Base-by-base conservation (phyloP, 1,284 basidiomycete genomes). In the Rhodotorula sp. region DNA sequence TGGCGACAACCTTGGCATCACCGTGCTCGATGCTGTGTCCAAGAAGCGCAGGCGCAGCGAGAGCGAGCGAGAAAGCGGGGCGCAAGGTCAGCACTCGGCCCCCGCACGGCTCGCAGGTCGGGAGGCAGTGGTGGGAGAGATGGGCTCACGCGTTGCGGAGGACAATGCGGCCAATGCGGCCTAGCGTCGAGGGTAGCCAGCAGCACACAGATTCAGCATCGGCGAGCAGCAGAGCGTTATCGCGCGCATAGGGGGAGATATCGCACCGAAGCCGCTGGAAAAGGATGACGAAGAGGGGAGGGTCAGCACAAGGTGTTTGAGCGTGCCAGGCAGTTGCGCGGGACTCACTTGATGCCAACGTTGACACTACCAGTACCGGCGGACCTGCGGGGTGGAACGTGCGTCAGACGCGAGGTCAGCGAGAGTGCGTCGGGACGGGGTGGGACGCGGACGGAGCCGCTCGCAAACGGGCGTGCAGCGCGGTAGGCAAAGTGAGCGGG, bases 101-200 rank as follows among this genome's bases (percentile, higher is more conserved):
- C 19, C 10, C n/a, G 21, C 8, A 15, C 15, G 27, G 25, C 25
- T 5, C 27, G 39, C 22, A 29, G n/a, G 29, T 22, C 25, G 3
- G 10, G 39, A 27, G 15, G 21, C 22, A 22, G 12, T 5, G 41
- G 29, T n/a, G 39, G 44, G 59, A 25, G 34, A 34, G 57, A 41
- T 21, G n/a, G 53, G 56, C 61, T 53, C 21, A 64, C 86, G 94
- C 94, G 87, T 98, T 98, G 81, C 96, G 91, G 84, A 92, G 87
- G 78, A 99, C 97, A 82, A 99, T 97, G 84, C 94, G 94, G 83
- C 95, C 94, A 81, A 97, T 97, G 87, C 94, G 94, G 86, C 94
- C 94, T 94, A 74, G 41, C 36, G 53, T 41, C n/a, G 32, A 15
- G 21, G 39, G 15, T 12, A 59, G 41, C 36, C 22, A 50, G 10